A percentile compares a stretch with the other conserved stretches of the same genome.
Evolutionary conservation across 78 protist species (phyloP).

Genomic region (Diacronema lutheri): DNA sequence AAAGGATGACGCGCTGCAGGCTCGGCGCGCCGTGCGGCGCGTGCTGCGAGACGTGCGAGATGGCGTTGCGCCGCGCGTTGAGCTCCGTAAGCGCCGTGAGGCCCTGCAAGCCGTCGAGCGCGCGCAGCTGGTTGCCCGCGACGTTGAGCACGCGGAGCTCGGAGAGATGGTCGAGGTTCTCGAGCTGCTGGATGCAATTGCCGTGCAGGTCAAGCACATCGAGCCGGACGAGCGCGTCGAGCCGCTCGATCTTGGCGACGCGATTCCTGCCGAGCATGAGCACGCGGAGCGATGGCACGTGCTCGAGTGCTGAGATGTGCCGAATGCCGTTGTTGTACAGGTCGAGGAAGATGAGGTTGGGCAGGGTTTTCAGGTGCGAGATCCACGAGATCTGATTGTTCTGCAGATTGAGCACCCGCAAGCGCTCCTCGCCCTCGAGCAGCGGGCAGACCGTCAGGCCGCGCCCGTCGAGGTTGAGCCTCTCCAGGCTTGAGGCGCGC

Average conservation of each 20-base stretch:
- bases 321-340: constrained; percentile 49
- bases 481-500: neutral
- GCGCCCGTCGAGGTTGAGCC: constrained; percentile 49
- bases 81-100: constrained; percentile 51
- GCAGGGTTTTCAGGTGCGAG: constrained; percentile 26
- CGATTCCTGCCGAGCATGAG: constrained; percentile 70
- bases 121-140: constrained; percentile 45
- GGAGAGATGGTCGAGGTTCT: constrained; percentile 5
- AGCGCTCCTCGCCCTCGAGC: constrained; percentile 46
- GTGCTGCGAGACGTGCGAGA: neutral
- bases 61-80: constrained; percentile 55
- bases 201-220: constrained; percentile 73
- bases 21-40: neutral
- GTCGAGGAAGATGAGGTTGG: constrained; percentile 63
- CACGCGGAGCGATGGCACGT: constrained; percentile 55
- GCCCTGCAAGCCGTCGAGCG: constrained; percentile 14
- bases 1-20: constrained; percentile 51
- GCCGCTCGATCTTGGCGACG: constrained; percentile 23
- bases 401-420: constrained; percentile 60
- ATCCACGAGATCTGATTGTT: constrained; percentile 41
- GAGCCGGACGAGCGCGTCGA: constrained; percentile 29
- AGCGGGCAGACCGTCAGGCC: constrained; percentile 26
- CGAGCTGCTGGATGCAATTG: neutral
- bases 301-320: constrained; percentile 26
- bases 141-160: constrained; percentile 61